Percentiles rank a stretch among this genome's conserved stretches.
phyloP scores from a whole-genome alignment of 805 yeast species.

The Zygoascus flipseniorum region DNA sequence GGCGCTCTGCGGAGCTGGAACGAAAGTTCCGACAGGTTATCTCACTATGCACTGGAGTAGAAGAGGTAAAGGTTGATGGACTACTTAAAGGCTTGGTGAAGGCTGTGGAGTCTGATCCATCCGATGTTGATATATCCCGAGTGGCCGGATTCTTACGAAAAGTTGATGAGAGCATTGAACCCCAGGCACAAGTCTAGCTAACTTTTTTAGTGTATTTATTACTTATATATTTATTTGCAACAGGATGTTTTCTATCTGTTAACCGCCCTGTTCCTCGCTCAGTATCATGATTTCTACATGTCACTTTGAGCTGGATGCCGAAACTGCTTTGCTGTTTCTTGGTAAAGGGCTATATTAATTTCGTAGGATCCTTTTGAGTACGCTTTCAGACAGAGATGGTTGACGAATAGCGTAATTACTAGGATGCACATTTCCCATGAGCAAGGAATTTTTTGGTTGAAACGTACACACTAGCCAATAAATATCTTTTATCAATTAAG shows the following conservation, averaged over 20 bases:
- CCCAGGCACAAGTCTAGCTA: neutral
- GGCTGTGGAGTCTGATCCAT: conserved; percentile 85
- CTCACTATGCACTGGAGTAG: conserved; percentile 83
- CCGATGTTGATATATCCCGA: conserved; percentile 50
- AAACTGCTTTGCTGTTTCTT: neutral
- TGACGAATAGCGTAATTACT: conserved; percentile 12
- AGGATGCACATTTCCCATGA: neutral
- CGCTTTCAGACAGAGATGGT: conserved; percentile 7
- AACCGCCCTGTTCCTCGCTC: conserved; percentile 17
- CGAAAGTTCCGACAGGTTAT: conserved; percentile 81
- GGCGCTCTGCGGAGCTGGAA: conserved; percentile 51
- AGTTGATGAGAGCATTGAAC: conserved; percentile 29
- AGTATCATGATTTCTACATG: conserved; percentile 2
- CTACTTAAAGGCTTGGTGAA: conserved; percentile 76
- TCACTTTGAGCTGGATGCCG: conserved; percentile 15
- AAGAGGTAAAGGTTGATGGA: conserved; percentile 67
- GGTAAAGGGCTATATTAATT: conserved; percentile 8
- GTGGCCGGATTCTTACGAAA: conserved; percentile 48
- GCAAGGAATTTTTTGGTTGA: no score
- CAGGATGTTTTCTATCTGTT: neutral
- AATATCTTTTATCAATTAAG: neutral
- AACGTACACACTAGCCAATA: neutral
- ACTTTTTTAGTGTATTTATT: neutral
- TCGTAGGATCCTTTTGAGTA: conserved; percentile 11
- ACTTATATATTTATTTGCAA: neutral